Base-by-base conservation (phyloP, 1,284 basidiomycete species). In the Leccinum cinnamomeum region DNA sequence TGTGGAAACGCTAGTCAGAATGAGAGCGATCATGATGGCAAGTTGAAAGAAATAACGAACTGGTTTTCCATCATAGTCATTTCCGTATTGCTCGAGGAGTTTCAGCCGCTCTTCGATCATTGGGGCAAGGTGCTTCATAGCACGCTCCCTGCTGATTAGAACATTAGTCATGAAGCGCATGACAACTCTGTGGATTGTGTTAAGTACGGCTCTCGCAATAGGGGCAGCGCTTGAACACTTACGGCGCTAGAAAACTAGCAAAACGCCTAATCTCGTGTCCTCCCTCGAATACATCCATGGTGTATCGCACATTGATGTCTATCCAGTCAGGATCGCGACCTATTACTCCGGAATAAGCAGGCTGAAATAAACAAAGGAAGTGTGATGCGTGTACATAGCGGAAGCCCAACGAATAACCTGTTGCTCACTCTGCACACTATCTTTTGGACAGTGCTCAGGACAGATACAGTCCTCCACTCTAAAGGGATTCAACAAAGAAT, bases 21-120 rank as follows among this genome's bases (percentile, higher is more conserved):
- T 33, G 12, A n/a, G 20, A 33, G 14, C 8, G 8, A 33, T 33
- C 30, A 33, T 33, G 30, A 10, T 44, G n/a, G 5, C 41, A 44
- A 44, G n/a, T 44, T 44, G 41, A 44, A 44, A 5, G 7, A 44
- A 10, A 44, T 44, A 18, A 69, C 74, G 5, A 58, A 78, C 79
- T 39, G 78, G 77, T 64, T 75, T 78, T 30, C 75, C 77, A 4
- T 72, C 60, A 73, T 74, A 81, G 50, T 76, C 72, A 3, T 72
- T 68, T 1, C 78, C 79, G 48, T 73, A 66, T 58, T 77, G 71
- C 12, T 68, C 66, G 55, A 76, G 63, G 44, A 66, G 68, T 6
- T 68, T 67, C 25, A 71, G 61, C 4, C 79, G 77, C 58, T 79
- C 76, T 16, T 75, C 68, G 14, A 80, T 73, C 14, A 79, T 56